Conservation (phyloP, 2,329 filamentous ascomycete genomes). For the Alternaria infectoria region DNA sequence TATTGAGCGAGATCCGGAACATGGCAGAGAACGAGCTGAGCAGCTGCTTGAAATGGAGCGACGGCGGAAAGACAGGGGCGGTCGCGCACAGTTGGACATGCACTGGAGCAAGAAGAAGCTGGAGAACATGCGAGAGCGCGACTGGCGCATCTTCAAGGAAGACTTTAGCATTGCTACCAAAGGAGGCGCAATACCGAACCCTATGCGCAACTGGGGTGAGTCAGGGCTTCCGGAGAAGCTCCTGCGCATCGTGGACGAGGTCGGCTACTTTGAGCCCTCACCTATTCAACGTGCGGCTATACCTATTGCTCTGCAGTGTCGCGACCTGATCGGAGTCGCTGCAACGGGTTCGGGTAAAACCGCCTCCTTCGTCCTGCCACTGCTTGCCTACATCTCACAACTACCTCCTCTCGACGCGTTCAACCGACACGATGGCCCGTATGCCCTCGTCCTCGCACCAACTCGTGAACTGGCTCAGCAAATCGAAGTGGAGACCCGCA, state of each 20-base stretch:
- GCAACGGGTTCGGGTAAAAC: constrained; percentile 99
- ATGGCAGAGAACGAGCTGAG: constrained; percentile 76
- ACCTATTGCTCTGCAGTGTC: constrained; percentile 87
- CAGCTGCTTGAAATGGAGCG: constrained; percentile 86
- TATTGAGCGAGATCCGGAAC: constrained; percentile 75
- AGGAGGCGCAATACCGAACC: constrained; percentile 88
- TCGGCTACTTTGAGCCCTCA: constrained; percentile 90
- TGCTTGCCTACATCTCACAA: constrained; percentile 93
- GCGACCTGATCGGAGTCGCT: constrained; percentile 97
- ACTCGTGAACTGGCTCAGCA: constrained; percentile 98
- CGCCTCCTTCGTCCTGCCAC: constrained; percentile 87
- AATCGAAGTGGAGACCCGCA: constrained; percentile 91
- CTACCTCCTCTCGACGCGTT: constrained; percentile 82
- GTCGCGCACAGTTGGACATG: constrained; percentile 79
- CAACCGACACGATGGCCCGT: constrained; percentile 93
- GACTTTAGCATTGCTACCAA: constrained; percentile 97
- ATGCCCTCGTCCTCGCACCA: constrained; percentile 94
- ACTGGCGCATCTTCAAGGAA: constrained; percentile 99
- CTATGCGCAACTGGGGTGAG: constrained; percentile 94
- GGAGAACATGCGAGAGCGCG: constrained; percentile 92
- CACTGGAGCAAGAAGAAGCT: constrained; percentile 96
- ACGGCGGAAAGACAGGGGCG: constrained; percentile 73
- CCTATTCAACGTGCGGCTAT: constrained; percentile 94
- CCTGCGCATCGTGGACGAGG: constrained; percentile 79
- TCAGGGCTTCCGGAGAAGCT: constrained; percentile 78